Base-by-base conservation (phyloP, 2,329 filamentous ascomycete species). In the Scytalidium lignicola region DNA sequence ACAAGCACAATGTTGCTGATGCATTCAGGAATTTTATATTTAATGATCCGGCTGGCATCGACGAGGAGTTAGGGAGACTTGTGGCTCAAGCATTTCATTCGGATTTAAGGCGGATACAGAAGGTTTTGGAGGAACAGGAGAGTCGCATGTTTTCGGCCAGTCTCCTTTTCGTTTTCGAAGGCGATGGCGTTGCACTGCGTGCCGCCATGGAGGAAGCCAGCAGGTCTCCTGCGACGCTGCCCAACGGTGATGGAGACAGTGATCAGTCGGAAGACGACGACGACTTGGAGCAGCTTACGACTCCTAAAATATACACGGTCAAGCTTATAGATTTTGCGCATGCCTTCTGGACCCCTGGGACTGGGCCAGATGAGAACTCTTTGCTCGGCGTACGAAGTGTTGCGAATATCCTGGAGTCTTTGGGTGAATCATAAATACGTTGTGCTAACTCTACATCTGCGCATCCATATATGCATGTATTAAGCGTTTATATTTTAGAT, bases 311-410 rank as follows among this genome's bases (percentile, higher is more conserved):
- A 41, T 89, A 86, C 61, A 79, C 82, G 12, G 75, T 96, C 44
- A 93, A 92, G 64, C 76, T 99, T 55, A 99, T 99, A 59, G 93
- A 99, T 67, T 99, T 99, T 75, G 93, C 93, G 1, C 93, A 99
- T 68, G 93, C 93, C 10, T 71, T 75, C 44, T 97, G 61, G 84
- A 86, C 82, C 1, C 86, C 88, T 0, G 89, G 90, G 1, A 70
- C 86, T 60, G 92, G 92, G 0, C 85, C 87, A 0, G 93, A 99
- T 65, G 85, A 95, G 69, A 97, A 97, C 62, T 72, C 79, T 13
- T 73, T 96, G 26, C 72, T 73, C 29, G 91, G 91, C 0, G 80
- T 96, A 53, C 75, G 83, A 62, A 92, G 78, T 63, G 71, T 92
- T 32, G 74, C 79, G 46, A 74, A 75, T 51, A 84, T 96, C 23